Base-by-base conservation (phyloP, 345 rosid species). In the Psidium friedrichsthalianum region DNA sequence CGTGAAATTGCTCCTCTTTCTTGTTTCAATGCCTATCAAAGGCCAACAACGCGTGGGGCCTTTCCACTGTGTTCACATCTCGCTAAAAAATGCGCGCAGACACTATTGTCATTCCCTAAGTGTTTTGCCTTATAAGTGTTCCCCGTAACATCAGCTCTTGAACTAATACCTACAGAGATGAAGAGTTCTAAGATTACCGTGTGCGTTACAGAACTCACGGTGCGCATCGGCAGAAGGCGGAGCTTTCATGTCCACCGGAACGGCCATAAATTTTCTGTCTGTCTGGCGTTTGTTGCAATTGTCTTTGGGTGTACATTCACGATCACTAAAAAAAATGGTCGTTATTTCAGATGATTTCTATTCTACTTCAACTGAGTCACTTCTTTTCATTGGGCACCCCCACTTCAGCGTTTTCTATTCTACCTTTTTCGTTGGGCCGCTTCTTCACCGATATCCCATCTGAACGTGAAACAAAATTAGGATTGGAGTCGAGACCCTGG, bases 241-340 rank as follows among this genome's bases (percentile, higher is more conserved):
- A 74, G 82, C 59, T 40, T 85, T 76, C 89, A 61, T 15, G n/a
- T 83, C 27, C 27, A 47, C 82, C 16, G n/a, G n/a, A n/a, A 20
- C 56, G 51, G 81, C 87, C 12, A 49, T 86, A 6, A 56, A 56
- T 88, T 42, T 42, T 88, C 57, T 86, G 84, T 83, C 80, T 88
- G 51, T 88, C 88, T 8, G 85, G 85, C 83, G 7, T 87, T 85
- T 40, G 61, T 88, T 27, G 36, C 87, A 51, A 44, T 89, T 22
- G 27, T 59, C 85, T 90, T n/a, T 89, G 86, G 51, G 64, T 86
- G 55, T 89, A 84, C 64, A 27, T 87, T 16, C 82, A 83, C 10
- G 78, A 32, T 21, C 86, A 82, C 49, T n/a, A n/a, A 29, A 86
- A 10, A 86, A 84, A 78, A 88, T 59, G 82, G 84, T 56, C 55